Base-by-base conservation (phyloP, 345 rosid species). In the Corchorus olitorius region DNA sequence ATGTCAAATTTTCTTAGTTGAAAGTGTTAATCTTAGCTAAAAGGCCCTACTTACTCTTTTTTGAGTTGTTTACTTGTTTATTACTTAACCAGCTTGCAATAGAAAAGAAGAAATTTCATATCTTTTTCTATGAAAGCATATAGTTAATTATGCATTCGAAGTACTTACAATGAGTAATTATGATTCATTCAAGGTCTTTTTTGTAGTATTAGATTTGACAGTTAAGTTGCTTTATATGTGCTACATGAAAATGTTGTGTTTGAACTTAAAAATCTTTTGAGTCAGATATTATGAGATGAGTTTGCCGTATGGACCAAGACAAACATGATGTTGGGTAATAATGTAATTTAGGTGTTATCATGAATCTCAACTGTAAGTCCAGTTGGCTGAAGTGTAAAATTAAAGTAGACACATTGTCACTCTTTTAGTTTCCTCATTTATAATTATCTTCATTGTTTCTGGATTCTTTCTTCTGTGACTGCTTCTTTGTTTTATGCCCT, bases 361-460 rank as follows among this genome's bases (percentile, higher is more conserved):
- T 52, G 34, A 34, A 17, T 52, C 46, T 52, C 60, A 34, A 69
- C 60, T 70, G 60, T 70, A 70, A 34, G 16, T 70, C 53, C 61
- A 16, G 46, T 70, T 70, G 61, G 61, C 59, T 34, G 16, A 34
- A 70, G 17, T 7, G 27, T 10, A 52, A 13, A 46, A 52, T 9
- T n/a, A 16, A 16, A 50, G 27, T 50, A 16, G 60, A 70, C 2
- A 45, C 48, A 45, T 45, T 45, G 10, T 45, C 48, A 69, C 22
- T 50, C 43, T 33, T 14, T 20, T 15, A 49, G 43, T 69, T 49
- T 27, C 73, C 53, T 65, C 53, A 45, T 66, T 45, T 66, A 66
- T 66, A 19, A 39, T 39, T 46, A 46, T 66, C 71, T 66, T 66
- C 13, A 8, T 63, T 65, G 12, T 43, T 65, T 65, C 70, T 45